Conservation (phyloP, 192 early-diverging fungal genomes). For the Kickxella alabastrina region DNA sequence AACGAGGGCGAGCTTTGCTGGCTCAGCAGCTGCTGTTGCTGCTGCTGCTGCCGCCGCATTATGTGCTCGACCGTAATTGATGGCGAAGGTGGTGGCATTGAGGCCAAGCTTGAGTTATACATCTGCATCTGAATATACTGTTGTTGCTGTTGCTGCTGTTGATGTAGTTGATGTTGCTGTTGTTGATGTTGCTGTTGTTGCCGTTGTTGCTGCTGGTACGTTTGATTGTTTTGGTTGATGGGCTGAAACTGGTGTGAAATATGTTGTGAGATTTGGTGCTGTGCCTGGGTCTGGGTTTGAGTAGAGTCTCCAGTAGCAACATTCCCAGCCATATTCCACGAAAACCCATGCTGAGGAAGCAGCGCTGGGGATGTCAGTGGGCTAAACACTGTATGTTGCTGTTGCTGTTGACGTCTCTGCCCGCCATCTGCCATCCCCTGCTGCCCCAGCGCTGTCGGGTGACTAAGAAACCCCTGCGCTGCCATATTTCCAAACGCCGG, state of each 20-base stretch:
- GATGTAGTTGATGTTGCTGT: not conserved
- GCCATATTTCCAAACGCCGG: constrained; percentile 4
- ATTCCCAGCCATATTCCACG: too few relatives aligned
- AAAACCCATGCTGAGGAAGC: not conserved
- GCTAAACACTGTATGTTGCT: not conserved
- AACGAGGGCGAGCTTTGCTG: constrained; percentile 17
- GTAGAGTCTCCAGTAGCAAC: too few relatives aligned
- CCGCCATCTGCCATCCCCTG: not conserved
- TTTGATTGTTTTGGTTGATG: not conserved
- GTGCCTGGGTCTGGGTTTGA: too few relatives aligned
- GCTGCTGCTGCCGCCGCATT: constrained; percentile 33
- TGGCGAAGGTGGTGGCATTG: constrained; percentile 41
- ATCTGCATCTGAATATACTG: too few relatives aligned
- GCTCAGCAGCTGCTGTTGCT: not conserved
- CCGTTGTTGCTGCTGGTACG: constrained; percentile 7
- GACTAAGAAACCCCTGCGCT: not conserved
- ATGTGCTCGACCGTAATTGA: constrained; percentile 43
- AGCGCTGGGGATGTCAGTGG: not conserved
- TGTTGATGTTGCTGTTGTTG: not conserved
- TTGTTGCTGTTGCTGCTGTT: constrained; percentile 2
- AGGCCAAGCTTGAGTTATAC: not conserved
- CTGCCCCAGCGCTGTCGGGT: constrained; percentile 7
- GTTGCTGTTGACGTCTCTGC: not conserved
- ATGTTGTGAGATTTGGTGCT: too few relatives aligned
- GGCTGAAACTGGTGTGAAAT: constrained; percentile 15